These are phyloP conservation scores for Thelephora terrestris DNA, from an alignment of 1,284 basidiomycete species.

Conservation along the genomic window DNA sequence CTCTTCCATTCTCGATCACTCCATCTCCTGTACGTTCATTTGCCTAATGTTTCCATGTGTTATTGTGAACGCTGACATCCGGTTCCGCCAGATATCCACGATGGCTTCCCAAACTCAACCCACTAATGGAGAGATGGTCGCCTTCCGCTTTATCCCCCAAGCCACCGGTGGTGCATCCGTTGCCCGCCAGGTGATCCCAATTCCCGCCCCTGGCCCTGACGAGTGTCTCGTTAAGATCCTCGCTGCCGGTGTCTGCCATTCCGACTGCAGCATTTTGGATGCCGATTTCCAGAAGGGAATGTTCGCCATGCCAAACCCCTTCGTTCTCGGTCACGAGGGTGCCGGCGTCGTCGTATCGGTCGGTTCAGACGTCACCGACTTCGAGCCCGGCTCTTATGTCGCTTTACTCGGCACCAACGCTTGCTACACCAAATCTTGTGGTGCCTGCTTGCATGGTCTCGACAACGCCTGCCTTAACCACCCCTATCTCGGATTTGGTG, in stretches of 20 bases:
- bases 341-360: constrained; percentile 13
- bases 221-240: constrained; percentile 17
- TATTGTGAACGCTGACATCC: neutral
- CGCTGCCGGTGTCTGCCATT: constrained; percentile 17
- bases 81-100: neutral
- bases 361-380: constrained; percentile 9
- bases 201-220: constrained; percentile 12
- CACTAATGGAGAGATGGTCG: constrained; percentile 9
- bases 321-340: constrained; percentile 17
- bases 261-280: constrained; percentile 12
- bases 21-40: neutral
- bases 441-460: constrained; percentile 9
- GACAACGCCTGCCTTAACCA: constrained; percentile 11
- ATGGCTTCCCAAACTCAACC: neutral
- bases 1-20: neutral
- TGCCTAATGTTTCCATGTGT: neutral
- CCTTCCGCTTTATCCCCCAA: constrained; percentile 12
- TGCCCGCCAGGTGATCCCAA: constrained; percentile 8
- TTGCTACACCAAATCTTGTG: constrained; percentile 11
- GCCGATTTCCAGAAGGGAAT: neutral
- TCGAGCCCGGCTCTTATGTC: constrained; percentile 14
- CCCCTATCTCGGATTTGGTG: constrained; percentile 10
- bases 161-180: constrained; percentile 1
- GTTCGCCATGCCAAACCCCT: constrained; percentile 3
- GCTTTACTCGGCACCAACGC: constrained; percentile 13